A percentile compares a stretch with the other conserved stretches of the same genome.
phyloP scores from a whole-genome alignment of 805 yeast genomes.

The Metschnikowia lachancei region DNA sequence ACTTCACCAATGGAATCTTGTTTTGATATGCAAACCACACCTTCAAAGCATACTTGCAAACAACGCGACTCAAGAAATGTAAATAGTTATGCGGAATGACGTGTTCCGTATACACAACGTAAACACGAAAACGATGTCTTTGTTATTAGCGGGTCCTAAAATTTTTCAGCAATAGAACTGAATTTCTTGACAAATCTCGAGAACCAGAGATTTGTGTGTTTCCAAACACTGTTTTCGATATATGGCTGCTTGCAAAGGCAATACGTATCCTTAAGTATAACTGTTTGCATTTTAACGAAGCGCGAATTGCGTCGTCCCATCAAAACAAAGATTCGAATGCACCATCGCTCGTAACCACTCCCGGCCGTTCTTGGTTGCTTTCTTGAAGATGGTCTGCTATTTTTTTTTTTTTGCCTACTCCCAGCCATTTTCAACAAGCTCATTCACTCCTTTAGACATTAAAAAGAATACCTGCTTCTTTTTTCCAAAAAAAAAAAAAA shows the following conservation, averaged over 20 bases:
- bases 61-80: not conserved
- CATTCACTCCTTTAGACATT: not conserved
- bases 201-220: not conserved
- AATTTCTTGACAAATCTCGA: no score
- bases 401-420: not conserved
- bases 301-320: not conserved
- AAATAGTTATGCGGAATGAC: not conserved
- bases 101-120: not conserved
- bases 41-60: not conserved
- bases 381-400: not conserved
- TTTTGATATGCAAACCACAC: not conserved
- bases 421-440: not conserved
- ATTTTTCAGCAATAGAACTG: no score
- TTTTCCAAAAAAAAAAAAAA: not conserved
- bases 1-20: not conserved
- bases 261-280: not conserved
- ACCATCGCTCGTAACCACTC: not conserved
- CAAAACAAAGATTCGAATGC: not conserved
- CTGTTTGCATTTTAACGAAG: not conserved
- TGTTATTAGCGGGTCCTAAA: no score
- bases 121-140: no score
- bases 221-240: not conserved
- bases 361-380: not conserved
- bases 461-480: not conserved
- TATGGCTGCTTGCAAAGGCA: not conserved